Evolutionary conservation across 106 monocot genomes (phyloP), one percentile per base, ranked within the genome.

Genomic region (Cymbidium sinense): DNA sequence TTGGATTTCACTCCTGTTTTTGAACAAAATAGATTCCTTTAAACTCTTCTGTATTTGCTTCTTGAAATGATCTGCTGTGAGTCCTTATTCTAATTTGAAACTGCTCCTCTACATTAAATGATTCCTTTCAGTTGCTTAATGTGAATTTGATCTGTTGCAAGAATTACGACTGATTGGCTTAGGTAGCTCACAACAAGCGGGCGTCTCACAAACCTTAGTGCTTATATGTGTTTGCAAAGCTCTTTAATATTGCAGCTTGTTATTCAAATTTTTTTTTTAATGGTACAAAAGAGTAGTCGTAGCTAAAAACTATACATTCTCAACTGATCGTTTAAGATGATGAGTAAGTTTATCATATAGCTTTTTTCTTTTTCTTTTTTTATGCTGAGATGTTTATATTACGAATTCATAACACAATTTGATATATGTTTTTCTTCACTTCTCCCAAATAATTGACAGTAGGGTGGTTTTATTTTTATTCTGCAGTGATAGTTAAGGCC

Each of bases 401-500:
- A 58, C 58, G 4, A n/a, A 25, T 58, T 58, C 58, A 25, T 58
- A 23, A 39, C 37, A 39, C 3, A 39, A 7, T 47, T 47, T 13
- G 20, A 58, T 67, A 4, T 31, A 67, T 0, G 1, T 21, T 39
- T 71, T 71, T 39, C 71, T 37, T 67, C n/a, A 21, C 21, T 23
- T 31, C n/a, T 71, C 37, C 29, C 36, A 71, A 71, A 36, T 71
- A 39, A 33, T 67, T 35, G 19, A 71, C 35, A n/a, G 18, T 7
- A 20, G 11, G 8, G 21, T 39, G 19, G 36, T 39, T 35, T 43
- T 47, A 27, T 44, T 71, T 39, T 12, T 74, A 4, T 12, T 47
- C 35, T 83, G 13, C 82, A 98, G 96, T 98, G 71, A 94, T 98
- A 78, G 96, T 98, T 30, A 98, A 98, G 81, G 94, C 96, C 62